phyloP scores from a whole-genome alignment of 495 filamentous ascomycete species.

The Neurospora pannonica region DNA sequence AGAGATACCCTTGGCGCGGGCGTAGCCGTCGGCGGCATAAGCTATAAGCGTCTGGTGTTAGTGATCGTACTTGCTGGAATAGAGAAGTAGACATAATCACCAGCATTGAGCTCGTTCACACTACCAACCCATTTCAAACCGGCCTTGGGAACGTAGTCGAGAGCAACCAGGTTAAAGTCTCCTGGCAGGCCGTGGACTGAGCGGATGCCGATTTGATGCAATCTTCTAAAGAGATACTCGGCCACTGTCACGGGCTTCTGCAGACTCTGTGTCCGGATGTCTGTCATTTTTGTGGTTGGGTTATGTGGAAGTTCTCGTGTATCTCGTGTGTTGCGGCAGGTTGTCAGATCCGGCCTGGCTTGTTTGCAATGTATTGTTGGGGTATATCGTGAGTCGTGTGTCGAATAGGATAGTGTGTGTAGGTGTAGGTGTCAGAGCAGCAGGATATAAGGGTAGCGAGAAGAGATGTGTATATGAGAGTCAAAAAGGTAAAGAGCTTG shows the following conservation, averaged over 20 bases:
- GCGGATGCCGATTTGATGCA: constrained; percentile 58
- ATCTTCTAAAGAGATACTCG: constrained; percentile 60
- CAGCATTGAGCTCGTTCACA: constrained; percentile 76
- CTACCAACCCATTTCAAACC: constrained; percentile 70
- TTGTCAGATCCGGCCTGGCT: not conserved
- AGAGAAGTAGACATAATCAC: constrained; percentile 20
- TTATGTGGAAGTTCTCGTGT: not conserved
- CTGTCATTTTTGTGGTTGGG: constrained; percentile 13
- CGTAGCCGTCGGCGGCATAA: constrained; percentile 77
- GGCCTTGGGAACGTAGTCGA: constrained; percentile 55
- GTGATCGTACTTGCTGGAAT: not conserved
- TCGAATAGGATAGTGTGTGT: not conserved
- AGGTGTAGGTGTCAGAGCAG: not conserved
- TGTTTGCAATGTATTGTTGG: not conserved
- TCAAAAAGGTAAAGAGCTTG: not conserved
- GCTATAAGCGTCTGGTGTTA: constrained; percentile 24
- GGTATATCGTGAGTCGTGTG: not conserved
- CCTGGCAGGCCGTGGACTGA: constrained; percentile 66
- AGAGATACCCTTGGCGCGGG: constrained; percentile 59
- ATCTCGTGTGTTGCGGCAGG: not conserved
- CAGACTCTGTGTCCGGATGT: constrained; percentile 29
- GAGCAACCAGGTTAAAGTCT: constrained; percentile 62
- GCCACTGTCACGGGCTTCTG: constrained; percentile 39
- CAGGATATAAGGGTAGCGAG: not conserved
- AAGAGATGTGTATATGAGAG: not conserved